Evolutionary conservation across 495 filamentous ascomycete genomes (phyloP).

Genomic region (Neurospora sublineolata): DNA sequence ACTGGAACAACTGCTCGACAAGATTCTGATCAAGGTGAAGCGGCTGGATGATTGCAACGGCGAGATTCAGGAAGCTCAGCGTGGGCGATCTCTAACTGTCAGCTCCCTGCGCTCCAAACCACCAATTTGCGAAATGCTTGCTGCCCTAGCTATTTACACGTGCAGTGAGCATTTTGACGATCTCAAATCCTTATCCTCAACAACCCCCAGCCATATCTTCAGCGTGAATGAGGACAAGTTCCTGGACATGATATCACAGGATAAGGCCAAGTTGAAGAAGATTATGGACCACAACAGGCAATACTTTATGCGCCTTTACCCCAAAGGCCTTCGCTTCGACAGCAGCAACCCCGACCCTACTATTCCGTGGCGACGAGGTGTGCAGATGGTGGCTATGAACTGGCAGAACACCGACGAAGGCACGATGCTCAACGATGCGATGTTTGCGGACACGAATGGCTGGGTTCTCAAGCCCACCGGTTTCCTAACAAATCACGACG

Average conservation of each 20-base stretch:
- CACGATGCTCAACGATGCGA: conserved; percentile 90
- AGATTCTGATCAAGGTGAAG: conserved; percentile 89
- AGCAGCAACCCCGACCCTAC: conserved; percentile 82
- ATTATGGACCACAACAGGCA: conserved; percentile 71
- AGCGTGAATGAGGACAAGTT: conserved; percentile 71
- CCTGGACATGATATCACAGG: conserved; percentile 39
- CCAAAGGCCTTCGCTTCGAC: conserved; percentile 62
- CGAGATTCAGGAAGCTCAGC: conserved; percentile 10
- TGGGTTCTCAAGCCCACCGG: conserved; percentile 78
- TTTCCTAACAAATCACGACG: conserved; percentile 18
- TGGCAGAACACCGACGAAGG: conserved; percentile 85
- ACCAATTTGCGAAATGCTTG: conserved; percentile 55
- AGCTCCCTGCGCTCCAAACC: conserved; percentile 33
- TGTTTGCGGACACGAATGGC: conserved; percentile 75
- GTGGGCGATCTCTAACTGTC: conserved; percentile 15
- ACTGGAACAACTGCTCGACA: conserved; percentile 56
- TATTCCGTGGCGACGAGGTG: conserved; percentile 74
- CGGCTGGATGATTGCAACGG: conserved; percentile 38
- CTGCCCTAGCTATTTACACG: conserved; percentile 72
- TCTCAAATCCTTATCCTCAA: conserved; percentile 42
- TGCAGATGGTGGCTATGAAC: conserved; percentile 89
- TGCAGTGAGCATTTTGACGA: conserved; percentile 67
- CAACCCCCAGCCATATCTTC: conserved; percentile 69
- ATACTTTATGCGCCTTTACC: conserved; percentile 85
- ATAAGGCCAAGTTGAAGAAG: conserved; percentile 27